These are phyloP conservation scores for Pseudocercospora ulei DNA, from an alignment of 2,329 filamentous ascomycete species.

Conservation along the genomic window DNA sequence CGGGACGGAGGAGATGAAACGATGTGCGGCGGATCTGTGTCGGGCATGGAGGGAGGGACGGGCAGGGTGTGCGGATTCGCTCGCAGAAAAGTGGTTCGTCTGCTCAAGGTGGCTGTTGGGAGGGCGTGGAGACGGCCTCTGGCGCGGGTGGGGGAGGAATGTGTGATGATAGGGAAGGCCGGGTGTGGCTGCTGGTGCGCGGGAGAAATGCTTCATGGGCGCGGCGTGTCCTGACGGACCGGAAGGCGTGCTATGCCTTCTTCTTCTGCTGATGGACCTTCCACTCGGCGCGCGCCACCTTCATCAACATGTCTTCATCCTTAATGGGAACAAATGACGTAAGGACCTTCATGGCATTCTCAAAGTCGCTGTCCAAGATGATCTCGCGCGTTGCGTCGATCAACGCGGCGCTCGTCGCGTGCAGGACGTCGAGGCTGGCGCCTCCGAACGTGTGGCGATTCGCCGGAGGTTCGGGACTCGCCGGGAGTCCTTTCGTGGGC, in stretches of 20 bases:
- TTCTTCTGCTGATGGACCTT: slow-evolving; percentile 53
- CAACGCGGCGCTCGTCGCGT: slow-evolving; percentile 79
- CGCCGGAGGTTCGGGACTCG: not conserved
- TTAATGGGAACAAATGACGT: slow-evolving; percentile 90
- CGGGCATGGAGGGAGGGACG: too few relatives aligned
- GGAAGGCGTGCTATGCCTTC: slow-evolving; percentile 21
- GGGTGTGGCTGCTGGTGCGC: too few relatives aligned
- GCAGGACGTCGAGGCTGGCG: slow-evolving; percentile 71
- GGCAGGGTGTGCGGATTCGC: too few relatives aligned
- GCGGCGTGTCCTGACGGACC: too few relatives aligned
- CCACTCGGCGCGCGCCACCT: slow-evolving; percentile 78
- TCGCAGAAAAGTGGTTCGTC: too few relatives aligned
- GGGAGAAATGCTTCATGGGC: too few relatives aligned
- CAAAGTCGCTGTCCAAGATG: slow-evolving; percentile 85
- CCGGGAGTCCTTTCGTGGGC: not conserved
- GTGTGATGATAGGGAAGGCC: too few relatives aligned
- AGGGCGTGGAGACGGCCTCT: too few relatives aligned
- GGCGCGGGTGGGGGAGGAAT: too few relatives aligned
- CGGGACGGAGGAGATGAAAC: too few relatives aligned
- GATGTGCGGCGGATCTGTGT: too few relatives aligned
- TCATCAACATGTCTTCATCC: slow-evolving; percentile 89
- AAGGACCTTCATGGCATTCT: slow-evolving; percentile 94
- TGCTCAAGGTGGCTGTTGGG: too few relatives aligned
- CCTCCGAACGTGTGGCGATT: slow-evolving; percentile 38
- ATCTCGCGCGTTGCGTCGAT: slow-evolving; percentile 85